phyloP scores from a whole-genome alignment of 768 basidiomycete species.

The Lentinula lateritia region DNA sequence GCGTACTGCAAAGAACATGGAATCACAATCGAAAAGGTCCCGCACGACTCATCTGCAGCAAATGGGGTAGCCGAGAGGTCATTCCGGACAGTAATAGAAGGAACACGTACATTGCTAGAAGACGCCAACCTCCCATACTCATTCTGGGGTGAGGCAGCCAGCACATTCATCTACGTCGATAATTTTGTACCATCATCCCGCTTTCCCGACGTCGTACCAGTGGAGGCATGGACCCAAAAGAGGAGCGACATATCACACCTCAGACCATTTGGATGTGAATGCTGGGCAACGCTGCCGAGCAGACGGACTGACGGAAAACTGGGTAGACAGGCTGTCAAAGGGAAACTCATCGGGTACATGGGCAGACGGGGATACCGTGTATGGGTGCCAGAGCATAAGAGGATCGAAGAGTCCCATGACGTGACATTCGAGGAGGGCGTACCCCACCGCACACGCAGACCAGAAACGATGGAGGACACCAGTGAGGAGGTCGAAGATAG shows the following conservation, averaged over 20 bases:
- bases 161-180: neutral
- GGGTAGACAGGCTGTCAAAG: neutral
- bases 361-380: neutral
- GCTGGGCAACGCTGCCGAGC: neutral
- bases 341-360: neutral
- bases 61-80: conserved; percentile 20
- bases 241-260: neutral
- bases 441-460: too few relatives aligned
- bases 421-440: neutral
- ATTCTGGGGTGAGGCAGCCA: neutral
- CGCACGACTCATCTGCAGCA: conserved; percentile 5
- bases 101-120: neutral
- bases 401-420: neutral
- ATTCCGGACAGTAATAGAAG: conserved; percentile 17
- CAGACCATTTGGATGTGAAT: neutral
- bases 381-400: neutral
- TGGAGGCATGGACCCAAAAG: neutral
- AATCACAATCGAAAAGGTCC: too few relatives aligned
- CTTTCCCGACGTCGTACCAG: neutral
- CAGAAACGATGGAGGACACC: too few relatives aligned
- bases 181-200: neutral
- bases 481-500: too few relatives aligned
- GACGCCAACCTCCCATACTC: neutral
- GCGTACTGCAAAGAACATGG: too few relatives aligned
- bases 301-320: neutral